Evolutionary conservation across 2,329 filamentous ascomycete genomes (phyloP), one percentile per base, ranked within the genome.

Genomic region (Arachnopeziza araneosa): DNA sequence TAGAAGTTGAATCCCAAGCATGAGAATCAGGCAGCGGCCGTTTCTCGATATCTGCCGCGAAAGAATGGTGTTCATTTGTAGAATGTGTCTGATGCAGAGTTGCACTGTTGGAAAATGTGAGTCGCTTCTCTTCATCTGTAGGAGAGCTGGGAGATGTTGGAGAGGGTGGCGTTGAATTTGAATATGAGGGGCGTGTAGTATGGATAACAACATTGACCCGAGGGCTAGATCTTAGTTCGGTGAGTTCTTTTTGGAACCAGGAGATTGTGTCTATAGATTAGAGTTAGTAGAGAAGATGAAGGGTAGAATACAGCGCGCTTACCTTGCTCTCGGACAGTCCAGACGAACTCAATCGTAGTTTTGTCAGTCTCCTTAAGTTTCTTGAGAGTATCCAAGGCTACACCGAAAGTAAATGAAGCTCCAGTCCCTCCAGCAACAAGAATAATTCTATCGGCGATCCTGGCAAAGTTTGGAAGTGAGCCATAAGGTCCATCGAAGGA

Each of bases 401-500:
- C 70, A 14, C 79, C 79, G 61, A 81, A 80, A 0, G 78, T 79
- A 69, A 86, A 87, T 44, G 79, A 84, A 1, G 81, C 83, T 2
- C 85, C 84, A 56, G 81, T 83, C 2, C 84, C 84, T 17, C 83
- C 84, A 3, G 83, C 82, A 36, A 87, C 75, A 50, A 86, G 72
- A 21, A 87, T 72, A 12, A 84, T 75, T 62, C 80, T 81, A 68
- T 86, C 80, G 5, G 59, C 55, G 62, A 78, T 82, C 17, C 75
- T 71, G 57, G 76, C 74, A 0, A 81, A 77, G 59, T 83, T 75
- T 0, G 82, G 82, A 23, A 81, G 74, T 0, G 77, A 78, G 24
- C 84, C 84, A 60, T 87, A 87, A 14, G 83, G 78, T 0, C 84
- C 83, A 60, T 87, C 82, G 1, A 83, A 75, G 0, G 82, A 84